These are phyloP conservation scores for Halteria grandinella DNA, from an alignment of 73 alveolate species.

Conservation along the genomic window DNA sequence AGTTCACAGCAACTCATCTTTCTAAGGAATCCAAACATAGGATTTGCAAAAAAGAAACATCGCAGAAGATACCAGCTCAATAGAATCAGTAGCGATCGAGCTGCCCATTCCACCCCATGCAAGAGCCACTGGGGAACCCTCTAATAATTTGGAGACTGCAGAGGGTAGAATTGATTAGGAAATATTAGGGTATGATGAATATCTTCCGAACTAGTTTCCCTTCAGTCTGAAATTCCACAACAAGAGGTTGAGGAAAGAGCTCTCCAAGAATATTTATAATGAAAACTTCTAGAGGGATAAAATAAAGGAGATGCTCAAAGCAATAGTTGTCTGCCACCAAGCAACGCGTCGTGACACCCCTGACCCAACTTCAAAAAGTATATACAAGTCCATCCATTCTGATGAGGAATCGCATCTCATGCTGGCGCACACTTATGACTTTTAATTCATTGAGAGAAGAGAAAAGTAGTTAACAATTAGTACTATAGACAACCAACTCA, in stretches of 20 bases:
- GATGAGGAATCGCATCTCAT: constrained; percentile 11
- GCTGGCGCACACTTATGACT: constrained; percentile 26
- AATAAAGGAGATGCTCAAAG: constrained; percentile 20
- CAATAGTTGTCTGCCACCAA: constrained; percentile 15
- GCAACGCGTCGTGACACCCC: constrained; percentile 23
- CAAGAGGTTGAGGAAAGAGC: not conserved
- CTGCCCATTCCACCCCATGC: too few species aligned
- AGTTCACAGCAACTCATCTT: too few species aligned
- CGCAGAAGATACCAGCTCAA: too few species aligned
- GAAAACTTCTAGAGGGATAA: not conserved
- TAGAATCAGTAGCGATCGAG: too few species aligned
- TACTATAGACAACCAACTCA: not conserved
- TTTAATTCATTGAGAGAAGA: constrained; percentile 8
- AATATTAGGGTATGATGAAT: too few species aligned
- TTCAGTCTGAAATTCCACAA: not conserved
- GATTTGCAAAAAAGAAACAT: too few species aligned
- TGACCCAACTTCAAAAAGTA: constrained; percentile 2
- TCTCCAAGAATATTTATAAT: not conserved
- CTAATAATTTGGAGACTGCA: not conserved
- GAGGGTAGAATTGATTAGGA: not conserved
- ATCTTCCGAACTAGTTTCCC: not conserved
- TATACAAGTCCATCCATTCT: not conserved
- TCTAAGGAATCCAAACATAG: too few species aligned
- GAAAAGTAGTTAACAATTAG: constrained; percentile 4
- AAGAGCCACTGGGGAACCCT: too few species aligned